These are phyloP conservation scores for Phytophthora tentaculata DNA, from an alignment of 352 stramenopile genomes.

Conservation along the genomic window DNA sequence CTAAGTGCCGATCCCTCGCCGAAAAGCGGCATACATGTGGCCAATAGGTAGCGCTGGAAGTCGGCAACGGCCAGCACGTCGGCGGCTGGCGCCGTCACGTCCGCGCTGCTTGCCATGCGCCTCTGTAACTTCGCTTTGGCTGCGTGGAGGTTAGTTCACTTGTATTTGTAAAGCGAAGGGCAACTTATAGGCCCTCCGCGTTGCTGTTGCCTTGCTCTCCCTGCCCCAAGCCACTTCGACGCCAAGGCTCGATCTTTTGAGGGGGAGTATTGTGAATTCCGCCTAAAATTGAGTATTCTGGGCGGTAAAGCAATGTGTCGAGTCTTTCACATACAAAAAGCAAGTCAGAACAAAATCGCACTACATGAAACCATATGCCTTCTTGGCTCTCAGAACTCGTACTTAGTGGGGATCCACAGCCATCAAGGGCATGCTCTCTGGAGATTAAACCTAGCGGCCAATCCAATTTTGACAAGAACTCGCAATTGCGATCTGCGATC, in stretches of 20 bases:
- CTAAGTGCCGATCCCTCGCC: conserved; percentile 51
- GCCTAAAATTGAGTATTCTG: no score
- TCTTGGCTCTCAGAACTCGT: no score
- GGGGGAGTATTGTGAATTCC: no score
- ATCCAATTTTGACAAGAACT: no score
- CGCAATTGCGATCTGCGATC: conserved; percentile 5
- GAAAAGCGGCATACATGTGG: conserved; percentile 73
- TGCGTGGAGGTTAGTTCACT: not conserved
- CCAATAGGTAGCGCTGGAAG: conserved; percentile 69
- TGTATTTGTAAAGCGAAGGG: conserved; percentile 18
- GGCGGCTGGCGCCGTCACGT: conserved; percentile 27
- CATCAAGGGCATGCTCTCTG: no score
- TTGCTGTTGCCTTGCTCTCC: conserved; percentile 1
- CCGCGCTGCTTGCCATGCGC: conserved; percentile 41
- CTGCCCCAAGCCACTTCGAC: conserved; percentile 1
- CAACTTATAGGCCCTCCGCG: conserved; percentile 16
- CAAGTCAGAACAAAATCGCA: no score
- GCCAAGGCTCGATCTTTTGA: conserved; percentile 28
- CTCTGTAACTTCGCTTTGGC: not conserved
- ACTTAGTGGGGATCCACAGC: no score
- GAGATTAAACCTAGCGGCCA: no score
- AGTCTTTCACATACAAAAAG: no score
- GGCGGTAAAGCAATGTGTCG: no score
- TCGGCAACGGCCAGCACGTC: conserved; percentile 51
- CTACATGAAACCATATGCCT: no score